Conservation (phyloP, 345 rosid genomes). For the Salix exigua region DNA sequence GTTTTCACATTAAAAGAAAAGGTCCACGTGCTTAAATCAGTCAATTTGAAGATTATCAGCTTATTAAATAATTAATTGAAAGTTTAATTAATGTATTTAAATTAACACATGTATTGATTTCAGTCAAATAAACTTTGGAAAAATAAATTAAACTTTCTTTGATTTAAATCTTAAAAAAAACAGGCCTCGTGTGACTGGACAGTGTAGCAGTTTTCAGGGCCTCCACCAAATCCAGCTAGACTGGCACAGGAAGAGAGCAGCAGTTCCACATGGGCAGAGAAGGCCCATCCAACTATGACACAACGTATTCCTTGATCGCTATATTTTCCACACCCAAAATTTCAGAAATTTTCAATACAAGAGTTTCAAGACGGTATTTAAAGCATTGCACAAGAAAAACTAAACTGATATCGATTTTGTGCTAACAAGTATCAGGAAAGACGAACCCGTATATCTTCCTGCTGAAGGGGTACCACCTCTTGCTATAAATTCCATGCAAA, state of each 20-base stretch:
- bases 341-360: not conserved
- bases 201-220: too few relatives aligned
- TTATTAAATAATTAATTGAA: too few relatives aligned
- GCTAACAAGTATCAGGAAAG: not conserved
- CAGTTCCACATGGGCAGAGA: not conserved
- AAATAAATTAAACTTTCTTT: too few relatives aligned
- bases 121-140: too few relatives aligned
- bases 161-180: not conserved
- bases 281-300: not conserved
- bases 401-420: not conserved
- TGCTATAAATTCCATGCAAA: slow-evolving; percentile 14
- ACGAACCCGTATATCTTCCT: slow-evolving; percentile 8
- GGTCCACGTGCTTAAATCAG: too few relatives aligned
- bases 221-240: too few relatives aligned
- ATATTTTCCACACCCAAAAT: not conserved
- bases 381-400: not conserved
- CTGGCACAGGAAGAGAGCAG: not conserved
- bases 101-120: too few relatives aligned
- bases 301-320: not conserved
- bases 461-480: slow-evolving; percentile 1
- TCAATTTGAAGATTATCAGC: too few relatives aligned
- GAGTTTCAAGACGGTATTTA: not conserved
- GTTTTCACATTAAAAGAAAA: too few relatives aligned
- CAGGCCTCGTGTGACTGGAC: not conserved
- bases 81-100: too few relatives aligned